phyloP scores from a whole-genome alignment of 768 basidiomycete genomes.

The Tulasnella sp. region DNA sequence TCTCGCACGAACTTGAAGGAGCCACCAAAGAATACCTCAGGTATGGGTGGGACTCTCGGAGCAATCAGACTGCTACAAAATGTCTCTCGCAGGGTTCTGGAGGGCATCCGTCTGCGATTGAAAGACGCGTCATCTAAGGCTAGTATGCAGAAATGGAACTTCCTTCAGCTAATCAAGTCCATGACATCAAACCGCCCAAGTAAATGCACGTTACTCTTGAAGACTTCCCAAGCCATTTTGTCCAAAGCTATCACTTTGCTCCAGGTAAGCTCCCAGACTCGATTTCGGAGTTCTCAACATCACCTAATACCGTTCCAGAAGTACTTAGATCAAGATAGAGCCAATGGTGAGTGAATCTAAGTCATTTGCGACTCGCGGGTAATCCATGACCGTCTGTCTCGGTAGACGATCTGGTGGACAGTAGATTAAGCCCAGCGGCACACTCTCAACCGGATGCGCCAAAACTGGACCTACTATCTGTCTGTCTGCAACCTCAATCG shows the following conservation, averaged over 20 bases:
- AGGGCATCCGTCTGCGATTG: not conserved
- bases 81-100: not conserved
- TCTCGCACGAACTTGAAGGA: not conserved
- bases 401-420: too few relatives aligned
- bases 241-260: not conserved
- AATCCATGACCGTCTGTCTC: too few relatives aligned
- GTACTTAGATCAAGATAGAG: too few relatives aligned
- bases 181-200: not conserved
- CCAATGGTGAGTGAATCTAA: too few relatives aligned
- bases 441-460: too few relatives aligned
- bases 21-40: not conserved
- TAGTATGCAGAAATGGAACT: not conserved
- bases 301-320: too few relatives aligned
- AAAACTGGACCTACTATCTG: too few relatives aligned
- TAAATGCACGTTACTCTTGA: not conserved
- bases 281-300: not conserved
- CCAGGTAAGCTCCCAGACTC: not conserved
- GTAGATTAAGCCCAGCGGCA: too few relatives aligned
- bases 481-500: too few relatives aligned
- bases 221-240: not conserved
- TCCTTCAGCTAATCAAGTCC: not conserved
- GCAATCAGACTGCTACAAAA: not conserved
- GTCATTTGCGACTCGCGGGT: too few relatives aligned
- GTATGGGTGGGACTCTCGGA: not conserved
- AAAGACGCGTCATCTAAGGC: not conserved